These are phyloP conservation scores for Pichia terricola DNA, from an alignment of 1,139 yeast genomes.

Conservation along the genomic window DNA sequence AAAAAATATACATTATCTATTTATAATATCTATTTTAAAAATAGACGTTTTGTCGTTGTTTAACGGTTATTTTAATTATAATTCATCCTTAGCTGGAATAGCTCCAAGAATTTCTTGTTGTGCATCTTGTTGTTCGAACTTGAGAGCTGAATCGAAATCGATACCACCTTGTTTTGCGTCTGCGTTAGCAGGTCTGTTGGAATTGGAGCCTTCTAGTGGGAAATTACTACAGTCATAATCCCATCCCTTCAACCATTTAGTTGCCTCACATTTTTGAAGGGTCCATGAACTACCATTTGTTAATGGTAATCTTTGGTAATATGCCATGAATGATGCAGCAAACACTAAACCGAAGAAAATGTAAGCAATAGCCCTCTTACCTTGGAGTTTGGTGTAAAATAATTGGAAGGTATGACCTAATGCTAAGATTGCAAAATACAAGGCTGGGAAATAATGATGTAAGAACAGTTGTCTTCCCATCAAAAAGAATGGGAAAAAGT, in stretches of 20 bases:
- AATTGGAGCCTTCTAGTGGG: constrained; percentile 23
- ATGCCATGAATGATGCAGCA: constrained; percentile 44
- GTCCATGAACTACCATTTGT: constrained; percentile 85
- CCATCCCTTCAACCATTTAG: constrained; percentile 61
- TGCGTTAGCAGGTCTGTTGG: constrained; percentile 8
- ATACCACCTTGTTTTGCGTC: constrained; percentile 9
- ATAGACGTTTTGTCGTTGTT: too few species aligned
- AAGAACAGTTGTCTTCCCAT: constrained; percentile 93
- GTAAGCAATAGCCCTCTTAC: constrained; percentile 36
- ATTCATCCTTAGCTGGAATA: constrained; percentile 10
- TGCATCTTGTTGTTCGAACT: constrained; percentile 7
- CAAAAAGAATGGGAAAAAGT: constrained; percentile 78
- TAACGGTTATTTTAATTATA: constrained; percentile 1
- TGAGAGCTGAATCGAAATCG: constrained; percentile 19
- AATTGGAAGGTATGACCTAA: constrained; percentile 77
- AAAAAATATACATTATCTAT: too few species aligned
- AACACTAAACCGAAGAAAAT: constrained; percentile 40
- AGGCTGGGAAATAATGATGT: constrained; percentile 87
- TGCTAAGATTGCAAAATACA: constrained; percentile 80
- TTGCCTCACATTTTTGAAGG: constrained; percentile 46
- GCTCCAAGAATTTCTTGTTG: not conserved
- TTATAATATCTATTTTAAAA: too few species aligned
- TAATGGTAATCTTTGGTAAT: constrained; percentile 58
- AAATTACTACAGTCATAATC: constrained; percentile 74
- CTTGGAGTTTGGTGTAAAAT: constrained; percentile 40